A percentile compares a stretch with the other conserved stretches of the same genome.
phyloP scores from a whole-genome alignment of 1,284 basidiomycete species.

The Termitomyces sp. region DNA sequence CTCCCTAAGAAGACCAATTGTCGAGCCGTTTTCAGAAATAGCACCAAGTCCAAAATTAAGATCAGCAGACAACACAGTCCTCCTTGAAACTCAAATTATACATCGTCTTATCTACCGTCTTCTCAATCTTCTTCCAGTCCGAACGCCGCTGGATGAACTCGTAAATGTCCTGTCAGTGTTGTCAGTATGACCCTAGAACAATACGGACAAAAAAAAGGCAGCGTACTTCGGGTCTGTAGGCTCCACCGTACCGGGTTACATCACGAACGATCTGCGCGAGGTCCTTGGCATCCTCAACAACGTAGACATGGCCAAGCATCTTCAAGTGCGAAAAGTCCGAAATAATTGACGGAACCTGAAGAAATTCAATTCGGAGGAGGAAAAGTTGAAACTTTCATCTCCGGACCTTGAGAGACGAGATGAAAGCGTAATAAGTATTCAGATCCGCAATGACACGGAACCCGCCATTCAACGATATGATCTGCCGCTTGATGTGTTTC shows the following conservation, averaged over 20 bases:
- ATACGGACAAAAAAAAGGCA: background rate
- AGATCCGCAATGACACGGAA: slow-evolving; percentile 96
- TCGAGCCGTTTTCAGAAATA: no score
- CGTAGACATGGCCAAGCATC: slow-evolving; percentile 94
- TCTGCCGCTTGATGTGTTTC: slow-evolving; percentile 95
- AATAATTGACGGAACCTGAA: slow-evolving; percentile 59
- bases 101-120: slow-evolving; percentile 92
- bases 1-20: no score
- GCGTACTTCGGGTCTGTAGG: slow-evolving; percentile 82
- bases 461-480: slow-evolving; percentile 89
- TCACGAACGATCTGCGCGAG: slow-evolving; percentile 92
- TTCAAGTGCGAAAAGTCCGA: slow-evolving; percentile 91
- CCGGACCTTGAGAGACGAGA: slow-evolving; percentile 71
- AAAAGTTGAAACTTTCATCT: background rate
- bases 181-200: slow-evolving; percentile 6
- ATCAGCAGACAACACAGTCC: slow-evolving; percentile 61
- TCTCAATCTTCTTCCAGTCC: slow-evolving; percentile 97
- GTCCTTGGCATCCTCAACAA: slow-evolving; percentile 89
- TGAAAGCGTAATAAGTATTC: slow-evolving; percentile 89
- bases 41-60: background rate
- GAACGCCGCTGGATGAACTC: slow-evolving; percentile 90
- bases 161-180: slow-evolving; percentile 68
- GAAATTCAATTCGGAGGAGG: background rate
- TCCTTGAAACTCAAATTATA: slow-evolving; percentile 91
- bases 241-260: slow-evolving; percentile 89